Evolutionary conservation across 1,139 yeast species (phyloP), one percentile per base, ranked within the genome.

Genomic region (Lodderomyces parapsilosis): DNA sequence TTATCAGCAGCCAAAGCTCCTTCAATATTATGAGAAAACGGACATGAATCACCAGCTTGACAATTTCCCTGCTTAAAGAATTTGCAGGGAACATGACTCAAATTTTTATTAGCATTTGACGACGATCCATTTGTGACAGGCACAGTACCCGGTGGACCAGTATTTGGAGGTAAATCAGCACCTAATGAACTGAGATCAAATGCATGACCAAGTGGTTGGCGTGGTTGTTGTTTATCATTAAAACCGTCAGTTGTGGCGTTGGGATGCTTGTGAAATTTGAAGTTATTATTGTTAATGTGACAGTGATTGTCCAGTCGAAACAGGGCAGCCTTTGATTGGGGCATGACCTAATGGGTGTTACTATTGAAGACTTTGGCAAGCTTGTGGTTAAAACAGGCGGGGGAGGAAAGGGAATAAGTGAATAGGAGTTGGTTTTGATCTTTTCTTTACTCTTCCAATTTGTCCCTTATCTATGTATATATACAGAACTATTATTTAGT

Each of bases 51-150:
- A 10, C 98, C 98, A 1, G 98, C 98, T 64, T 90, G 97, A 63
- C 98, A 91, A 15, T 86, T 80, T 0, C 98, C 97, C 60, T 90
- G 96, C 49, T 80, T 74, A 61, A 74, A 90, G 68, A 93, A 91
- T 66, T 91, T 91, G 63, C 99, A 91, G 1, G 99, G 98, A 32
- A 91, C 98, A 63, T 91, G 99, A 43, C 94, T 83, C 43, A 86
- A 72, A 55, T 84, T 72, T 47, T 71, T 72, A 18, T 44, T 39
- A 9, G 38, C 40, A n/a, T 27, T 31, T 10, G 36, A 31, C 4
- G 28, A 17, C 17, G 20, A 11, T 3, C 38, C 37, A 30, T 28
- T 41, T 3, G 45, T 59, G 10, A 57, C 57, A 1, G 62, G 43
- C 7, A 46, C 48, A 1, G 69, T 56, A 1, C 73, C 74, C 1